Evolutionary conservation across 225 moss, liverwort and hornwort genomes (phyloP), one percentile per base, ranked within the genome.

Genomic region (Lunularia cruciata): DNA sequence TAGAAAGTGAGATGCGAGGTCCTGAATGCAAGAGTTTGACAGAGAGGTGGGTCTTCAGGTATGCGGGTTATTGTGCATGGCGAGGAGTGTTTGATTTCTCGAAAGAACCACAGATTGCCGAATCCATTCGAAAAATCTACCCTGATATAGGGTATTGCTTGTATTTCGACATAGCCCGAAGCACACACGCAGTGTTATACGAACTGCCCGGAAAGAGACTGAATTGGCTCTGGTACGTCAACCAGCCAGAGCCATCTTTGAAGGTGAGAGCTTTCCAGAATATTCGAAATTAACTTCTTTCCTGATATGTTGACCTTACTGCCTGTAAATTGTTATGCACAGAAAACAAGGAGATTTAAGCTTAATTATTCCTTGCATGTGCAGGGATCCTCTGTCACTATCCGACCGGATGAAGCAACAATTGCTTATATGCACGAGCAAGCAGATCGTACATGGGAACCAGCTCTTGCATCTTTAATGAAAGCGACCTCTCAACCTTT

Each of bases 151-250:
- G 95, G 7, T 74, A 73, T 27, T 82, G 85, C 72, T 78, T 95
- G 52, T 95, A 95, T 51, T 92, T 84, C 22, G 92, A 92, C 31
- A 75, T 95, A 6, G 85, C 83, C 4, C 76, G 70, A 3, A 66
- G 86, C 63, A 83, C 90, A 16, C 95, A 95, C 47, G 84, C 92
- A 8, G 95, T 76, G 27, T 11, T 95, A 40, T 92, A 92, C 53
- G 88, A 92, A 79, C 79, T 95, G 52, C 78, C 74, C 27, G 73
- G 84, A 5, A 77, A 71, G 49, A 79, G 79, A 68, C 55, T 95
- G 66, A 95, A 92, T 43, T 95, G 95, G 95, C 81, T 95, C 13
- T 95, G 95, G 95, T 95, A 87, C 52, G 78, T 91, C 74, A 92
- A 90, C 74, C 84, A 85, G 72, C 80, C 86, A 1, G 88, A 95